Conservation (phyloP, 2,329 filamentous ascomycete genomes). For the Verticillium dahliae region DNA sequence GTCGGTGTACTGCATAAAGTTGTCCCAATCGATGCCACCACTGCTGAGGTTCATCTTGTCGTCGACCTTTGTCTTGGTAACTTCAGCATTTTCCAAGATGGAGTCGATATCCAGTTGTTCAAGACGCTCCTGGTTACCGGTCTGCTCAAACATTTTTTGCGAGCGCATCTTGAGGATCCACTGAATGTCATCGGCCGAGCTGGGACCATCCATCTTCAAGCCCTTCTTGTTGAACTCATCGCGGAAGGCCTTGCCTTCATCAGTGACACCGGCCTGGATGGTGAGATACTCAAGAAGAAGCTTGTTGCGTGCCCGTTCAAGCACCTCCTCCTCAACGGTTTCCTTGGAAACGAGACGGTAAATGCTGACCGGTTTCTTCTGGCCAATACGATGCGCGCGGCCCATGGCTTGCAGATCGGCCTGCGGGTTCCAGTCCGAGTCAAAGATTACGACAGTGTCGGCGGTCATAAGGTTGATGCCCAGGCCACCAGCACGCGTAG, state of each 20-base stretch:
- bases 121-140: slow-evolving; percentile 89
- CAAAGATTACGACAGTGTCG: slow-evolving; percentile 95
- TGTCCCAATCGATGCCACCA: slow-evolving; percentile 78
- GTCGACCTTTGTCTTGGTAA: slow-evolving; percentile 92
- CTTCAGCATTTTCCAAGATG: slow-evolving; percentile 91
- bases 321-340: slow-evolving; percentile 94
- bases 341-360: slow-evolving; percentile 97
- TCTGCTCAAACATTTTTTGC: slow-evolving; percentile 99
- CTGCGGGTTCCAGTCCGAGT: slow-evolving; percentile 98
- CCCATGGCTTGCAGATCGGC: slow-evolving; percentile 98
- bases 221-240: slow-evolving; percentile 75
- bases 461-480: slow-evolving; percentile 99
- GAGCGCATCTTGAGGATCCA: slow-evolving; percentile 94
- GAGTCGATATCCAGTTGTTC: slow-evolving; percentile 97
- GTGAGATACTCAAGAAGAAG: slow-evolving; percentile 95
- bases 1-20: slow-evolving; percentile 96
- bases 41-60: slow-evolving; percentile 88
- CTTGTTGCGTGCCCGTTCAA: slow-evolving; percentile 95
- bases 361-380: slow-evolving; percentile 92
- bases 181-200: slow-evolving; percentile 89
- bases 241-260: slow-evolving; percentile 76
- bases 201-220: slow-evolving; percentile 70
- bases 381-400: slow-evolving; percentile 92
- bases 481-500: slow-evolving; percentile 91
- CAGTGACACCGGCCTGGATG: slow-evolving; percentile 92